Evolutionary conservation across 2,329 filamentous ascomycete species (phyloP), one percentile per base, ranked within the genome.

Genomic region (Fonsecaea pedrosoi): DNA sequence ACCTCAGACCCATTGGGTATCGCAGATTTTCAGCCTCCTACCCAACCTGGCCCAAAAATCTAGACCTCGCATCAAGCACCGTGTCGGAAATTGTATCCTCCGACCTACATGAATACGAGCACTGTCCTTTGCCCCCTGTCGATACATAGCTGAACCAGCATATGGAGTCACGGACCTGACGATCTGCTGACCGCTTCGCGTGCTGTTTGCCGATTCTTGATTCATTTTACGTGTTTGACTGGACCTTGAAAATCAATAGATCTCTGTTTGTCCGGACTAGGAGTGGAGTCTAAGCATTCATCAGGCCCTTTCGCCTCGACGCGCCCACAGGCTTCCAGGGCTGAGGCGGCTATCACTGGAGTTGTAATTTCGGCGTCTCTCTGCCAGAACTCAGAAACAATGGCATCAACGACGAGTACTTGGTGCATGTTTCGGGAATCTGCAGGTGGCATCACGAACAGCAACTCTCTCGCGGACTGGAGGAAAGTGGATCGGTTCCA

Each of bases 341-440:
- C 21, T 54, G 45, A 61, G 30, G 59, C 48, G 48, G 40, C 37
- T 38, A 30, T 38, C 45, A 13, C 48, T 45, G 25, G 50, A 45
- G 10, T 57, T 54, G 63, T 13, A 67, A 64, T 64, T 50, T 67
- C 65, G 65, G 21, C 60, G n/a, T 60, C 56, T 50, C 59, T 21
- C 48, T 37, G 40, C 34, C 38, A 38, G 40, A 50, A n/a, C n/a
- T 59, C 37, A 13, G 32, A 42, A 34, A n/a, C 18, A 40, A 50
- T 54, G 32, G 37, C 48, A 35, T 54, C 55, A 65, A 40, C 38
- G 4, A 32, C 30, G 30, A 32, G 30, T 34, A 48, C 25, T 25
- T 25, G 25, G 25, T 25, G 25, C 34, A 50, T 64, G 60, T 67
- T 61, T 67, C 65, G 60, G 65, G 57, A 32, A 61, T 48, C 34